These are phyloP conservation scores for Mycena metata DNA, from an alignment of 768 basidiomycete genomes.

Conservation along the genomic window DNA sequence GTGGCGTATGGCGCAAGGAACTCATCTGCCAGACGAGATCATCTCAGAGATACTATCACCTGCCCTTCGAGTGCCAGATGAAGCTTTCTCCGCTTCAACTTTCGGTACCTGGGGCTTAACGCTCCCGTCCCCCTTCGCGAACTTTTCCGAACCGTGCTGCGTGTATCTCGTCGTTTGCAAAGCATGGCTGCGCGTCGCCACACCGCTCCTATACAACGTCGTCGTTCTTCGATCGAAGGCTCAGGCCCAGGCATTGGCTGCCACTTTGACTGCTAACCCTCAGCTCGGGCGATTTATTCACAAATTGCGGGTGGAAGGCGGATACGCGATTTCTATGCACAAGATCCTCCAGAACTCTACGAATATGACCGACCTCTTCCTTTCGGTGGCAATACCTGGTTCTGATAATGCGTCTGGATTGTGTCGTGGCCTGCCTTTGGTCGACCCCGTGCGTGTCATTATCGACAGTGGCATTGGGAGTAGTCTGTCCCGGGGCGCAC, in stretches of 20 bases:
- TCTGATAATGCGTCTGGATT: slow-evolving; percentile 16
- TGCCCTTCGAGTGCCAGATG: slow-evolving; percentile 19
- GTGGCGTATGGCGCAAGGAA: no score
- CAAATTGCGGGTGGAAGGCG: slow-evolving; percentile 1
- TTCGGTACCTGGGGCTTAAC: neutral
- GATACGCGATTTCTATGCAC: slow-evolving; percentile 19
- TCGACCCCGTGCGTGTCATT: slow-evolving; percentile 22
- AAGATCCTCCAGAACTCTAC: slow-evolving; percentile 14
- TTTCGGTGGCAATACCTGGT: neutral
- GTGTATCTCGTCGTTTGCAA: slow-evolving; percentile 29
- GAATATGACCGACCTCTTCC: slow-evolving; percentile 20
- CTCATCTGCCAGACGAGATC: slow-evolving; percentile 23
- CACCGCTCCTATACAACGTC: slow-evolving; percentile 31
- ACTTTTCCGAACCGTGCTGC: slow-evolving; percentile 13
- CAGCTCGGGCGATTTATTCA: neutral
- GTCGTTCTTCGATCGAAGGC: slow-evolving; percentile 24
- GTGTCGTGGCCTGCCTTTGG: slow-evolving; percentile 14
- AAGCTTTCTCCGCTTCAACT: slow-evolving; percentile 1
- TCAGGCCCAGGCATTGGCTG: slow-evolving; percentile 24
- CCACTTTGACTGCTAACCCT: neutral
- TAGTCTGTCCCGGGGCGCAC: neutral
- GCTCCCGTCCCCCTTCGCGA: neutral
- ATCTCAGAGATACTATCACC: slow-evolving; percentile 21
- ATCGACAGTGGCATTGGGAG: neutral
- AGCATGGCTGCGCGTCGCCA: slow-evolving; percentile 32